Evolutionary conservation across 2,329 filamentous ascomycete species (phyloP), one percentile per base, ranked within the genome.

Genomic region (Xylaria sp.): DNA sequence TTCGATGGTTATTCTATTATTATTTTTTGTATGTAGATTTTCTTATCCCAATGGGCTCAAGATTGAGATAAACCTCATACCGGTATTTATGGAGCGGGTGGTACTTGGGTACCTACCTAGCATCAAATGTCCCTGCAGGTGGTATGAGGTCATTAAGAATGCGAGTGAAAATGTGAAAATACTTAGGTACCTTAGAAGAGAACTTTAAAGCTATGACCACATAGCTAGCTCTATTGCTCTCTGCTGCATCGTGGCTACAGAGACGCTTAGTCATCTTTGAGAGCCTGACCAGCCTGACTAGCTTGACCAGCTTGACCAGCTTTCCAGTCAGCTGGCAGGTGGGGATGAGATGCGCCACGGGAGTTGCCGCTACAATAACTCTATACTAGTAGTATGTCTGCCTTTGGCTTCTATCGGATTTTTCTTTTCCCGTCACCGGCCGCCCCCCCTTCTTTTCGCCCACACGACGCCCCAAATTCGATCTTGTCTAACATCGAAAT

Each of bases 111-210:
- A n/a, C 28, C 9, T 31, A 31, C 28, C 28, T 31, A 31, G n/a
- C n/a, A n/a, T n/a, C n/a, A n/a, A n/a, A n/a, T n/a, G n/a, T n/a
- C n/a, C 19, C 17, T 11, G 17, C 40, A 21, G 2, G 15, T 7
- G 12, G 42, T 45, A 68, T 72, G 71, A 72, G 70, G 69, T 72
- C 71, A 72, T 70, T 43, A 57, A 58, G 58, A 28, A 28, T 43
- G 53, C 37, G 38, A 31, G 19, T 25, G n/a, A 33, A 19, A n/a
- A 38, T 35, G 43, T 3, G 31, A 17, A 64, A 28, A n/a, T n/a
- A n/a, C n/a, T n/a, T n/a, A n/a, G n/a, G n/a, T n/a, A n/a, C n/a
- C n/a, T n/a, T n/a, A n/a, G n/a, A n/a, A n/a, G n/a, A n/a, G n/a
- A n/a, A n/a, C n/a, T n/a, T n/a, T n/a, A 23, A 31, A 63, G 58